Evolutionary conservation across 1,139 yeast species (phyloP).

Genomic region (Blastobotrys petasosporus): DNA sequence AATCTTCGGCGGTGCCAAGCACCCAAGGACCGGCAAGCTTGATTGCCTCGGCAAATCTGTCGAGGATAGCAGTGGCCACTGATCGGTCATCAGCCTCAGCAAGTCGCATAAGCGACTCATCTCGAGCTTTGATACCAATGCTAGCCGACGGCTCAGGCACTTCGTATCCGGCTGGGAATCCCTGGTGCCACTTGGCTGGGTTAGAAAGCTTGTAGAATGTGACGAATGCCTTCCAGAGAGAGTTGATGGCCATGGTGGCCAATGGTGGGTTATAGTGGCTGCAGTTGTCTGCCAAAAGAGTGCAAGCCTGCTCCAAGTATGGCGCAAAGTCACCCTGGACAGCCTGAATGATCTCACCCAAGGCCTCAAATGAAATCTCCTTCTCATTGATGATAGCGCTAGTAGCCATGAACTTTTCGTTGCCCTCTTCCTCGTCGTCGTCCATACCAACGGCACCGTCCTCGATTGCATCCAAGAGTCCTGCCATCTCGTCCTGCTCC

Average conservation of each 20-base stretch:
- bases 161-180: conserved; percentile 48
- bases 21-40: conserved; percentile 66
- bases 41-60: conserved; percentile 64
- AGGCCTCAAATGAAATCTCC: conserved; percentile 92
- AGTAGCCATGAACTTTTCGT: conserved; percentile 73
- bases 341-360: conserved; percentile 82
- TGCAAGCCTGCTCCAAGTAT: conserved; percentile 67
- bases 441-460: conserved; percentile 24
- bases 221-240: conserved; percentile 76
- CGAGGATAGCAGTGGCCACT: conserved; percentile 76
- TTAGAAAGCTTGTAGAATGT: conserved; percentile 51
- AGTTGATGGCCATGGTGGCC: conserved; percentile 78
- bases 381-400: conserved; percentile 95
- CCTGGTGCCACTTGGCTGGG: conserved; percentile 56
- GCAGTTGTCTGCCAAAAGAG: conserved; percentile 62
- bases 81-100: conserved; percentile 73
- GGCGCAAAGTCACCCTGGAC: conserved; percentile 75
- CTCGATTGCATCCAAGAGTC: conserved; percentile 31
- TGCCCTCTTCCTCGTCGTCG: conserved; percentile 30
- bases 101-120: conserved; percentile 55
- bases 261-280: conserved; percentile 81
- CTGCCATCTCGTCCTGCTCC: conserved; percentile 52
- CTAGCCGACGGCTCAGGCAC: conserved; percentile 41
- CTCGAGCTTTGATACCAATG: conserved; percentile 62
- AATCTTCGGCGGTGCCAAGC: conserved; percentile 52